These are phyloP conservation scores for Bruguiera hainesii DNA, from an alignment of 441 rosid genomes.

Conservation along the genomic window DNA sequence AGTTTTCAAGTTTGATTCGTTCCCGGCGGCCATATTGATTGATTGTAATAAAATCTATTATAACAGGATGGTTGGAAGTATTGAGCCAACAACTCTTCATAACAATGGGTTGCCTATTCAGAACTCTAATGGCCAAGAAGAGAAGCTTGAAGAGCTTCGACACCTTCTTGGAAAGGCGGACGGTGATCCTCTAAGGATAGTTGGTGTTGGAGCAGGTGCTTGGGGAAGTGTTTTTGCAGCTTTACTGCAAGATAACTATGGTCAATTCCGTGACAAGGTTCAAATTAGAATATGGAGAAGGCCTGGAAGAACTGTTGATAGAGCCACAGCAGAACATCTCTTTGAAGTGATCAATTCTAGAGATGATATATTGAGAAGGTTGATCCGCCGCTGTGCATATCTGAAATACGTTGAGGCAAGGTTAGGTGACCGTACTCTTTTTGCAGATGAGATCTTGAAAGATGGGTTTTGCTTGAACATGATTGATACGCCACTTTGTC, in stretches of 20 bases:
- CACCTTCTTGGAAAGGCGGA: slow-evolving; percentile 61
- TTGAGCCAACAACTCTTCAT: slow-evolving; percentile 31
- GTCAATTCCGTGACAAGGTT: slow-evolving; percentile 78
- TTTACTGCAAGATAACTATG: slow-evolving; percentile 80
- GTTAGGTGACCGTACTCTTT: slow-evolving; percentile 83
- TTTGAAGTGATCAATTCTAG: slow-evolving; percentile 95
- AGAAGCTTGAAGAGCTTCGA: slow-evolving; percentile 78
- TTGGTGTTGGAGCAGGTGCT: slow-evolving; percentile 95
- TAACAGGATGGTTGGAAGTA: slow-evolving; percentile 68
- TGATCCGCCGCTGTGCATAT: slow-evolving; percentile 94
- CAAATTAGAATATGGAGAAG: slow-evolving; percentile 94
- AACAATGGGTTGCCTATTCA: slow-evolving; percentile 33
- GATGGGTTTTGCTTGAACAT: slow-evolving; percentile 97
- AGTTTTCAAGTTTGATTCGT: background rate
- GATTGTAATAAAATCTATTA: background rate
- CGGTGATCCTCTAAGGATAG: slow-evolving; percentile 82
- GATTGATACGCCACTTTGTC: slow-evolving; percentile 93
- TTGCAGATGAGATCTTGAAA: slow-evolving; percentile 90
- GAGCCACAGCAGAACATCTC: slow-evolving; percentile 76
- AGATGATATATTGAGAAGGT: slow-evolving; percentile 92
- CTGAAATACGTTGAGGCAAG: slow-evolving; percentile 94
- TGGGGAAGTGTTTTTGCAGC: slow-evolving; percentile 99
- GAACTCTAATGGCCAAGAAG: slow-evolving; percentile 35
- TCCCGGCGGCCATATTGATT: slow-evolving; percentile 19
- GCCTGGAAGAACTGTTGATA: slow-evolving; percentile 70